Base-by-base conservation (phyloP, 257 asterid species). In the Cordia subcordata region DNA sequence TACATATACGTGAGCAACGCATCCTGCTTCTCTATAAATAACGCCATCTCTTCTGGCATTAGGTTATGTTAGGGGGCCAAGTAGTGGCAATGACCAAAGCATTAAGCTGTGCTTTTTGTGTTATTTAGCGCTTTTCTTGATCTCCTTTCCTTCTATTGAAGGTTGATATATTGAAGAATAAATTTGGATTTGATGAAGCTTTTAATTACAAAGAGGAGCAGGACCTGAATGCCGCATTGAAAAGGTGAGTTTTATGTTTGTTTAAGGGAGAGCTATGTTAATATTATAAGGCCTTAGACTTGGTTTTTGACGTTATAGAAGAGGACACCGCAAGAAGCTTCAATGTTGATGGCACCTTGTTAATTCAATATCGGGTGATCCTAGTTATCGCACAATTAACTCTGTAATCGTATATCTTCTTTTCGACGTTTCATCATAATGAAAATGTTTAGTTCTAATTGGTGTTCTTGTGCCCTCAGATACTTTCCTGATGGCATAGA, bases 401-500 rank as follows among this genome's bases (percentile, higher is more conserved):
- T n/a, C n/a, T n/a, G n/a, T n/a, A n/a, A n/a, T n/a, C n/a, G n/a
- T n/a, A n/a, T n/a, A n/a, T n/a, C n/a, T n/a, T n/a, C n/a, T n/a
- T n/a, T n/a, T n/a, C n/a, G n/a, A n/a, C n/a, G n/a, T 8, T 14
- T 53, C 17, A n/a, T 49, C 10, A 42, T 42, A 42, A 42, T 42
- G 15, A 4, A 18, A 13, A 16, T 3, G 0, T 49, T 0, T 15
- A 44, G 11, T 19, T 39, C 53, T 16, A 13, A 1, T 11, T 16
- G 4, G 9, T 9, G 16, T 46, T 16, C 49, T 21, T 39, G 16
- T 17, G 57, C 13, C 20, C 20, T 13, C n/a, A 78, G 87, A 72
- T 73, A 46, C 44, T 75, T 81, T 33, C 81, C 81, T 0, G 49
- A 65, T 11, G 85, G 88, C 12, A 76, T 81, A 21, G 85, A 78